Conservation (phyloP, 2,329 filamentous ascomycete genomes). For the Fusarium ramigenum region DNA sequence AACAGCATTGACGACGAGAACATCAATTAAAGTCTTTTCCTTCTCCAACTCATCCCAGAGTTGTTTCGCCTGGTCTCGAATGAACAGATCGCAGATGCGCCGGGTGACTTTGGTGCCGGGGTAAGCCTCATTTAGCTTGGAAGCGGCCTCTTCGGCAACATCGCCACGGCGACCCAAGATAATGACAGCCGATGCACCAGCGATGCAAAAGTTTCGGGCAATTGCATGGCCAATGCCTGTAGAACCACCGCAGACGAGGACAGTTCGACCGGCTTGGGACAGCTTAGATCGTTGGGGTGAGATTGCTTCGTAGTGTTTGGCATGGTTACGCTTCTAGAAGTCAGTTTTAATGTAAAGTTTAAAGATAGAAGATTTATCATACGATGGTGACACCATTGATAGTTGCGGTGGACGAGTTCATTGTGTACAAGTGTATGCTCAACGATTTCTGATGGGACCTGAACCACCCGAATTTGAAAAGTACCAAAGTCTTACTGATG, state of each 20-base stretch:
- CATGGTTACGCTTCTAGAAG: constrained; percentile 38
- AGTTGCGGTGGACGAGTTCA: constrained; percentile 1
- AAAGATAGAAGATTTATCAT: background rate
- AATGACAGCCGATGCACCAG: constrained; percentile 50
- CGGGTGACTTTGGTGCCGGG: constrained; percentile 8
- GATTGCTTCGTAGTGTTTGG: constrained; percentile 50
- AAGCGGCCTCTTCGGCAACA: constrained; percentile 5
- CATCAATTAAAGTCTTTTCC: background rate
- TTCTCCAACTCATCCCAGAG: constrained; percentile 21
- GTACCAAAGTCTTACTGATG: fast-evolving
- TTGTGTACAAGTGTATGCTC: background rate
- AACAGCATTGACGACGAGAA: constrained; percentile 28
- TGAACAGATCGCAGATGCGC: constrained; percentile 8
- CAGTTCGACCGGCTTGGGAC: constrained; percentile 57
- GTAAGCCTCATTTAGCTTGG: constrained; percentile 3
- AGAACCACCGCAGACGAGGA: constrained; percentile 74
- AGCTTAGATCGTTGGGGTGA: constrained; percentile 49
- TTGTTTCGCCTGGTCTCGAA: background rate
- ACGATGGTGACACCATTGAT: constrained; percentile 16
- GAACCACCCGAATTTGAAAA: fast-evolving
- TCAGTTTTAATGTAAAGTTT: background rate
- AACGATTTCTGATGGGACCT: fast-evolving
- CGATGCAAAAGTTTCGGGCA: constrained; percentile 63
- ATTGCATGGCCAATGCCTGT: constrained; percentile 73
- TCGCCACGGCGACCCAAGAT: constrained; percentile 46